Conservation (phyloP, 371 early-diverging fungal genomes). For the Dichotomocladium elegans region DNA sequence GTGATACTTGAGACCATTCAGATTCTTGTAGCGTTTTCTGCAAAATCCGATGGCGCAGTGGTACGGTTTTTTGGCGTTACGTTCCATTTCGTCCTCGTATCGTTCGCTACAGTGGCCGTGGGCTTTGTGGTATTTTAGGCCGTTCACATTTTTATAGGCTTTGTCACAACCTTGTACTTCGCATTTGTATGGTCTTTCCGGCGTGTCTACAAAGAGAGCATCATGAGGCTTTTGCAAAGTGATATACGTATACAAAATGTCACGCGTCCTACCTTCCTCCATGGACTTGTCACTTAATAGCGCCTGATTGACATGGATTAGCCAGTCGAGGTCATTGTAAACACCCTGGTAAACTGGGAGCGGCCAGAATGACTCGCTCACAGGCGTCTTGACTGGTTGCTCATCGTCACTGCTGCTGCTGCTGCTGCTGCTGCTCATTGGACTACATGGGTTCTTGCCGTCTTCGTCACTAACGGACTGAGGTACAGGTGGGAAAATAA, state of each 20-base stretch:
- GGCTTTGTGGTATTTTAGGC: constrained; percentile 11
- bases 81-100: constrained; percentile 29
- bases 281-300: background rate
- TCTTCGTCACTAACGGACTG: background rate
- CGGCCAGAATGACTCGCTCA: no score
- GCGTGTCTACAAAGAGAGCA: constrained; percentile 53
- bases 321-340: background rate
- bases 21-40: constrained; percentile 91
- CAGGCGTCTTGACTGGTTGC: no score
- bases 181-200: constrained; percentile 63
- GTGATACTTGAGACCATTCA: constrained; percentile 95
- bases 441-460: no score
- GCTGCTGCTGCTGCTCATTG: background rate
- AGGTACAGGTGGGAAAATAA: background rate
- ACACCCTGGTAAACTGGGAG: no score
- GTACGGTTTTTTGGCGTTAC: constrained; percentile 66
- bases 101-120: constrained; percentile 18
- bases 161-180: constrained; percentile 15
- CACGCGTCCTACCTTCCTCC: background rate
- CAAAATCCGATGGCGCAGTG: constrained; percentile 77
- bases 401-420: constrained; percentile 1
- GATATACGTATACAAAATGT: background rate
- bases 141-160: constrained; percentile 14
- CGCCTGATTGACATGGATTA: background rate
- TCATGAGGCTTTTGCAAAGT: background rate